Evolutionary conservation across 208 protist genomes (phyloP).

Genomic region (Leishmania turanica): DNA sequence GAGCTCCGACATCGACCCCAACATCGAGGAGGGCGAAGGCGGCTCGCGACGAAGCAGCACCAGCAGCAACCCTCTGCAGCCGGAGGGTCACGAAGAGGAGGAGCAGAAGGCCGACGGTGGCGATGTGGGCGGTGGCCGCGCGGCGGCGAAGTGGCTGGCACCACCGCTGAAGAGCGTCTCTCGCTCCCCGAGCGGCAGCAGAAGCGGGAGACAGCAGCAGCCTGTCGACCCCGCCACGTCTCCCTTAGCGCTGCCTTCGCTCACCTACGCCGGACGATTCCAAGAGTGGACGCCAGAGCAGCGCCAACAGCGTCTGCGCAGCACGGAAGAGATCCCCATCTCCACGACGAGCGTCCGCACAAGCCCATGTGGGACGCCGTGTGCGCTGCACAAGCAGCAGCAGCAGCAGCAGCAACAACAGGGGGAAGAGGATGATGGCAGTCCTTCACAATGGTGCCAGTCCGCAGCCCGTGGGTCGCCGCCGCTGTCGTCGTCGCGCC

Average conservation of each 20-base stretch:
- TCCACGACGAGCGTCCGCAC: background rate
- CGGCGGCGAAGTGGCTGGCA: conserved; percentile 18
- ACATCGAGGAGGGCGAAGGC: background rate
- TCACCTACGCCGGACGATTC: conserved; percentile 25
- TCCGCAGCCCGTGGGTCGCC: background rate
- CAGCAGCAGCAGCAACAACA: background rate
- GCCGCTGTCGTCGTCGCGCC: conserved; percentile 11
- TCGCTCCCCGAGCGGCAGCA: conserved; percentile 21
- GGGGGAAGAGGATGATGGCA: too few species aligned
- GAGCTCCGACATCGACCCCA: background rate
- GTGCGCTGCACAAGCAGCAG: background rate
- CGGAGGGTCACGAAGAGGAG: background rate
- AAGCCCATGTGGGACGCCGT: background rate
- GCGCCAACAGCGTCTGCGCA: conserved; percentile 28
- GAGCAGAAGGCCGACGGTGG: background rate
- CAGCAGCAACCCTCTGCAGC: background rate
- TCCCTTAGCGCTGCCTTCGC: background rate
- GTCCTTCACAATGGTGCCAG: background rate
- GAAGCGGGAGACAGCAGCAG: background rate
- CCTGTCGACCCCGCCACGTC: background rate
- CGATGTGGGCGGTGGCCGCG: background rate
- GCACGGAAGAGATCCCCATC: conserved; percentile 11
- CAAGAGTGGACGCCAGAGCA: conserved; percentile 22
- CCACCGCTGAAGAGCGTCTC: conserved; percentile 32
- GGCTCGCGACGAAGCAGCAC: background rate